phyloP scores from a whole-genome alignment of 805 yeast species.

The Spencermartinsiella europaea region DNA sequence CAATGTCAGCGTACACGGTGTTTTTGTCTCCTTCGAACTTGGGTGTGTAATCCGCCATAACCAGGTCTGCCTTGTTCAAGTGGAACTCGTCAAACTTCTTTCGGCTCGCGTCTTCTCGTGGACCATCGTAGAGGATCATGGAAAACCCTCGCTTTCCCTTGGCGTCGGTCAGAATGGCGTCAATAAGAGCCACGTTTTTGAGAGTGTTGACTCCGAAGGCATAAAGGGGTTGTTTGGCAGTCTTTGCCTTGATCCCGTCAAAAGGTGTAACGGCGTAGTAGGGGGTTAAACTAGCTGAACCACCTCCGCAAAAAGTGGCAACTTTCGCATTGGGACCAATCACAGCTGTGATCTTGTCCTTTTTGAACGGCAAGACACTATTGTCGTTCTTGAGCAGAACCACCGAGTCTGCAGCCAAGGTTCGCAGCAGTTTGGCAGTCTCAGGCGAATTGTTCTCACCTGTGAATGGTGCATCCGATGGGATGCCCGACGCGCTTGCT shows the following conservation, averaged over 20 bases:
- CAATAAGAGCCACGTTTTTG: conserved; percentile 34
- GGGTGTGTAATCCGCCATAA: conserved; percentile 14
- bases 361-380: conserved; percentile 43
- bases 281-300: conserved; percentile 50
- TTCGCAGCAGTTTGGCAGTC: conserved; percentile 39
- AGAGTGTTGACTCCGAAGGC: conserved; percentile 37
- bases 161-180: conserved; percentile 16
- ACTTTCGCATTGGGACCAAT: conserved; percentile 56
- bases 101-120: conserved; percentile 5
- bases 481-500: conserved; percentile 39
- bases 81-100: conserved; percentile 12
- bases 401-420: conserved; percentile 45
- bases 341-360: conserved; percentile 40
- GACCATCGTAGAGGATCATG: conserved; percentile 8
- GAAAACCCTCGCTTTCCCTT: conserved; percentile 14
- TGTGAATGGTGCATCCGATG: conserved; percentile 36
- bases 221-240: conserved; percentile 19
- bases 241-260: conserved; percentile 12
- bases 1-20: conserved; percentile 38
- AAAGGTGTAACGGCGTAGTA: conserved; percentile 37
- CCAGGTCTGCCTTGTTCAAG: conserved; percentile 10
- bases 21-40: conserved; percentile 3
- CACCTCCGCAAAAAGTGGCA: conserved; percentile 54
- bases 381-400: conserved; percentile 53
- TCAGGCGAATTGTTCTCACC: conserved; percentile 43